A percentile compares a stretch with the other conserved stretches of the same genome.
phyloP scores from a whole-genome alignment of 164 flowering plant genomes.

The Taxillus chinensis region DNA sequence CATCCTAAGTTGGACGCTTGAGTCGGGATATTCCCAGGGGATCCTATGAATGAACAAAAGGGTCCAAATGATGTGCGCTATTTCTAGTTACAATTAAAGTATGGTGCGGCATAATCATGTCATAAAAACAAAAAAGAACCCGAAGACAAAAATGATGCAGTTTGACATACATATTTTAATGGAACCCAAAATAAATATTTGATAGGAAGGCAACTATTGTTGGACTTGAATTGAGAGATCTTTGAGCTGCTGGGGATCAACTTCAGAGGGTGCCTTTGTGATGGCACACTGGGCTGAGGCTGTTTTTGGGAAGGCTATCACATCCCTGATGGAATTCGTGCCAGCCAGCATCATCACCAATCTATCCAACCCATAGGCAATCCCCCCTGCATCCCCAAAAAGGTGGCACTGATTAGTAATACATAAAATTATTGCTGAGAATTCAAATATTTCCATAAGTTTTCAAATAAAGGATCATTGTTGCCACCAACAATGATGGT shows the following conservation, averaged over 20 bases:
- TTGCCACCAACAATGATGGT: background rate
- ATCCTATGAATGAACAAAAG: no score
- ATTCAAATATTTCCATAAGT: background rate
- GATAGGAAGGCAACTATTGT: background rate
- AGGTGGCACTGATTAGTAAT: background rate
- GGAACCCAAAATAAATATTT: no score
- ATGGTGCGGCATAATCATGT: no score
- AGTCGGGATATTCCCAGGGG: no score
- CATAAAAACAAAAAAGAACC: no score
- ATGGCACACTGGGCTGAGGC: conserved; percentile 89
- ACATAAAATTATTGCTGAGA: background rate
- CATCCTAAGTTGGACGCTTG: no score
- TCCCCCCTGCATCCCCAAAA: conserved; percentile 57
- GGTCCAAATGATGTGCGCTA: no score
- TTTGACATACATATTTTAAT: no score
- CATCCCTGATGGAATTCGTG: background rate
- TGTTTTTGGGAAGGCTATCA: conserved; percentile 91
- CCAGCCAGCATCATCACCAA: conserved; percentile 20
- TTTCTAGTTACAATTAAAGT: no score
- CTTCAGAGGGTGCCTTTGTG: conserved; percentile 74
- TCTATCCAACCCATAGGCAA: conserved; percentile 87
- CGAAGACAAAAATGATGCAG: no score
- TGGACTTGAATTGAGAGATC: conserved; percentile 39
- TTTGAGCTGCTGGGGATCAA: conserved; percentile 77
- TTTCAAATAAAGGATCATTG: background rate